Evolutionary conservation across 2,329 filamentous ascomycete species (phyloP), one percentile per base, ranked within the genome.

Genomic region (Cadophora luteo-olivacea): DNA sequence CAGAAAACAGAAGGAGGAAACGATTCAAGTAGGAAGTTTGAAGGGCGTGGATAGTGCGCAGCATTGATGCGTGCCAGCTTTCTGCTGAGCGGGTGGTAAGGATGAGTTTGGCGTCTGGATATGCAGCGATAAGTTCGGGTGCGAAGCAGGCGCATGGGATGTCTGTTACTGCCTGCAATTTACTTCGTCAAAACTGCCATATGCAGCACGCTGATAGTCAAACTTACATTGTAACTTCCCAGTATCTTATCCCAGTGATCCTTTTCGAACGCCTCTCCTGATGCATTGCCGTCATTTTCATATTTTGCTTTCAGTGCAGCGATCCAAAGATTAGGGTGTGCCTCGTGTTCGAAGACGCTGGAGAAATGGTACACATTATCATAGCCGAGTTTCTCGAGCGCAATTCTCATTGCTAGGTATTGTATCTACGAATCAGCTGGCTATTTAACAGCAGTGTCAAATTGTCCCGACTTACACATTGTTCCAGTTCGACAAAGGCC

Each of bases 91-190:
- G 74, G 22, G 70, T 69, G 2, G 73, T 76, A 33, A 80, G 68
- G 9, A 81, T 77, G 61, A 81, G 75, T 63, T 80, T 80, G 1
- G 79, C 80, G 0, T 78, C 72, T 0, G 80, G 80, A 62, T 81
- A 81, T 1, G 76, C 74, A 5, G 66, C 62, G 14, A 78, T 66
- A 3, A 82, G 69, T 57, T 82, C 80, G 33, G 74, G 73, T 3
- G 73, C 75, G 69, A 82, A 81, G n/a, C 75, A 67, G 7, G 66
- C 69, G 7, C 73, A 75, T 0, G 80, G 79, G 25, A 76, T 67
- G 55, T 82, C 81, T 7, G 76, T 77, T 1, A 78, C 73, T 16
- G 74, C 72, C 63, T 58, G 11, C 16, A 7, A 36, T 5, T 36
- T 8, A 8, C 2, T n/a, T 6, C 9, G 51, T 58, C n/a, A 41